Evolutionary conservation across 345 rosid species (phyloP), one percentile per base, ranked within the genome.

Genomic region (Citrus cavaleriei): DNA sequence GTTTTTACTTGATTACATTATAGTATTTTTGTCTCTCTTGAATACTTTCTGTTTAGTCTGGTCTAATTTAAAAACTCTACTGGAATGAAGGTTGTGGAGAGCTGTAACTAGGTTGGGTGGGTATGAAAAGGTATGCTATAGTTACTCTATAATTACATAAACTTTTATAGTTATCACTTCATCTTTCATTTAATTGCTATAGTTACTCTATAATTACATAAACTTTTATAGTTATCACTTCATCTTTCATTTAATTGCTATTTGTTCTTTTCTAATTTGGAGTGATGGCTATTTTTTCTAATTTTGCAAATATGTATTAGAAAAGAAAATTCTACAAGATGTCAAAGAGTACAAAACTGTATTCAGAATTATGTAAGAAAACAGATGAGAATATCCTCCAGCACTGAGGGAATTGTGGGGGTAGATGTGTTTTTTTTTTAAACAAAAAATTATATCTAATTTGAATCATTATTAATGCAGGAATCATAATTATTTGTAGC

Each of bases 31-130:
- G 18, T 46, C 40, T 12, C 62, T 61, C 69, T 30, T 38, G 19
- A 5, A 7, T 72, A 6, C n/a, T 37, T 7, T 12, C 10, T 22
- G 51, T 32, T 82, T 25, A 18, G 49, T 70, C 35, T 76, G 54
- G 64, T 63, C 80, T 81, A 70, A 72, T 74, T 27, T 62, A 28
- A 78, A 24, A 59, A 27, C 76, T 68, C 73, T 73, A 35, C 69
- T 61, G 79, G 77, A 72, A 72, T 66, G 46, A 70, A 91, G 95
- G 90, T 81, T 91, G 77, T 91, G 95, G 95, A 87, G 92, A 82
- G 83, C 93, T 79, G 95, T 90, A 68, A 86, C 82, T 73, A 86
- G 81, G 78, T 84, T 91, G 83, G 93, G 95, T 73, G 95, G 95
- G 73, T 91, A 91, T 82, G 95, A 90, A 67, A 87, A 85, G 93